Percentiles rank a stretch among this genome's conserved stretches.
phyloP scores from a whole-genome alignment of 2,329 filamentous ascomycete species.

The Dactylellina parvicollis region DNA sequence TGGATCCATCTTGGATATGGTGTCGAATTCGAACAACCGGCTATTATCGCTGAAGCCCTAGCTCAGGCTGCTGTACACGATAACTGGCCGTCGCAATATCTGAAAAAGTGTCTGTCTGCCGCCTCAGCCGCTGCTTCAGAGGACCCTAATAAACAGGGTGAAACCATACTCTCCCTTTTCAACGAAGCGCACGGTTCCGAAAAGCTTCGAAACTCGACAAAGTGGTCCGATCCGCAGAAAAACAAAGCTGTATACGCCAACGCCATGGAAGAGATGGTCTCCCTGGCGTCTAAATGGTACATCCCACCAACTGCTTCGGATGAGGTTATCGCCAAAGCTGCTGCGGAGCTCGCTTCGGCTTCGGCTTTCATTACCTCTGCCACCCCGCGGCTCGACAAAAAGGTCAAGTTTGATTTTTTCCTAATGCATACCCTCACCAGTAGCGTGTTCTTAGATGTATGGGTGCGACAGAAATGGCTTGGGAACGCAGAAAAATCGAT shows the following conservation, averaged over 20 bases:
- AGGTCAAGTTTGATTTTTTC: conserved; percentile 83
- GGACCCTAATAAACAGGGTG: conserved; percentile 56
- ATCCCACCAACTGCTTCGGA: conserved; percentile 31
- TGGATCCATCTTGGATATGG: conserved; percentile 87
- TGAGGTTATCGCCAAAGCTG: conserved; percentile 63
- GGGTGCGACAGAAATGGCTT: conserved; percentile 73
- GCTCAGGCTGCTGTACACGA: conserved; percentile 79
- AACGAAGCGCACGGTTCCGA: conserved; percentile 69
- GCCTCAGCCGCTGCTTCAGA: conserved; percentile 59
- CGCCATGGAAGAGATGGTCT: conserved; percentile 72
- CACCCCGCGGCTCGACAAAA: conserved; percentile 72
- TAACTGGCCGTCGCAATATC: conserved; percentile 67
- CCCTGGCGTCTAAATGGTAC: conserved; percentile 68
- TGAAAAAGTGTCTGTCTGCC: conserved; percentile 67
- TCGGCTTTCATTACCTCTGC: conserved; percentile 69
- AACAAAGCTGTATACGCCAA: conserved; percentile 74
- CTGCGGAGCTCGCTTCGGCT: conserved; percentile 57
- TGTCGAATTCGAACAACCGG: conserved; percentile 82
- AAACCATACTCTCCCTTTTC: conserved; percentile 69
- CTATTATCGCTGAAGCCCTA: conserved; percentile 80
- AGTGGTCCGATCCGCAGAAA: conserved; percentile 69
- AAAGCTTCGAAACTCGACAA: conserved; percentile 68
- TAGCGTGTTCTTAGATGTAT: conserved; percentile 75
- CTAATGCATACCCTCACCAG: conserved; percentile 80
- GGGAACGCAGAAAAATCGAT: conserved; percentile 71